A percentile compares a stretch with the other conserved stretches of the same genome.
phyloP scores from a whole-genome alignment of 106 monocot species.

The Dendrobium huoshanense region DNA sequence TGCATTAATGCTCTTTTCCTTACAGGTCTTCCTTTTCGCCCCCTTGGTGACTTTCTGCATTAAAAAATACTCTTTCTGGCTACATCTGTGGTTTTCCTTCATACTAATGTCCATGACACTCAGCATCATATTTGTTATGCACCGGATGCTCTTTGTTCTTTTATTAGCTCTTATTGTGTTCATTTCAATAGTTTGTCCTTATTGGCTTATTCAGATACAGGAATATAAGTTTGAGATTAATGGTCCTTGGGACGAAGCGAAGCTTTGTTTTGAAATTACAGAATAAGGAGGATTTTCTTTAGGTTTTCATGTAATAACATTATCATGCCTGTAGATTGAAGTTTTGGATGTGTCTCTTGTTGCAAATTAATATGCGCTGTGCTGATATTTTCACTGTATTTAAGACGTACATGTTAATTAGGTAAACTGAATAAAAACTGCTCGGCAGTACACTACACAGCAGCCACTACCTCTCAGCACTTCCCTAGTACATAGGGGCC shows the following conservation, averaged over 20 bases:
- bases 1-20: constrained; percentile 76
- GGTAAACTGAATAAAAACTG: too few species aligned
- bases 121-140: constrained; percentile 46
- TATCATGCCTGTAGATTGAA: too few species aligned
- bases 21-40: constrained; percentile 87
- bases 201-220: constrained; percentile 93
- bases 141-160: constrained; percentile 53
- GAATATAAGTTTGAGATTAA: constrained; percentile 99
- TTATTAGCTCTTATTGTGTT: constrained; percentile 57
- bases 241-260: constrained; percentile 99
- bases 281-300: constrained; percentile 27
- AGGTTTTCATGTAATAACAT: too few species aligned
- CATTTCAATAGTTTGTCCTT: constrained; percentile 70
- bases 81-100: constrained; percentile 59
- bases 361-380: too few species aligned
- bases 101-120: constrained; percentile 47
- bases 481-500: too few species aligned
- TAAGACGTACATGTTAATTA: too few species aligned
- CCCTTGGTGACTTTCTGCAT: constrained; percentile 64
- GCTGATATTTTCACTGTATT: too few species aligned
- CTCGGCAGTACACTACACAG: too few species aligned
- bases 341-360: too few species aligned
- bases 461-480: too few species aligned
- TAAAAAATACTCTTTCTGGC: constrained; percentile 50
- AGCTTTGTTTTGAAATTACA: constrained; percentile 94